phyloP scores from a whole-genome alignment of 371 early-diverging fungal species.

The Circinella minor region DNA sequence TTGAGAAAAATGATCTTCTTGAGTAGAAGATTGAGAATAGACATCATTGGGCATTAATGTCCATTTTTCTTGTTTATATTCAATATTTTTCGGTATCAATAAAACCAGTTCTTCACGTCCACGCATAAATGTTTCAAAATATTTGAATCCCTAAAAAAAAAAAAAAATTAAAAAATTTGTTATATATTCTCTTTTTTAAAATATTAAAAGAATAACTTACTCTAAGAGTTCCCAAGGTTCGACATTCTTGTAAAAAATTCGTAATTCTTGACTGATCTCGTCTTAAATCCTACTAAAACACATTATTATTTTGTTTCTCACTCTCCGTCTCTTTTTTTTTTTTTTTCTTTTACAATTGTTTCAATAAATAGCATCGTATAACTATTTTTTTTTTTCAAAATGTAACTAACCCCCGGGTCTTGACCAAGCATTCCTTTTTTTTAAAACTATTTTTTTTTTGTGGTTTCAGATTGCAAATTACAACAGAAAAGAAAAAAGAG shows the following conservation, averaged over 20 bases:
- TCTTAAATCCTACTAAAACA: conserved; percentile 5
- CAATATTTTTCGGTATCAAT: conserved; percentile 35
- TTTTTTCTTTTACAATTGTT: too few species aligned
- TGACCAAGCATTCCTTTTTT: conserved; percentile 1
- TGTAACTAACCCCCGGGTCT: conserved; percentile 2
- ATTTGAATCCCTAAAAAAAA: conserved; percentile 82
- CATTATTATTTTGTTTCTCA: too few species aligned
- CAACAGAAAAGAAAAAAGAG: too few species aligned
- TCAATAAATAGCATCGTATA: too few species aligned
- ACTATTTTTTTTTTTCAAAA: too few species aligned
- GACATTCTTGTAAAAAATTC: conserved; percentile 65
- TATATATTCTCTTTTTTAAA: too few species aligned
- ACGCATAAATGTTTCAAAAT: conserved; percentile 75
- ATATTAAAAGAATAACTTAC: conserved; percentile 19
- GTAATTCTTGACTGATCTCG: conserved; percentile 3
- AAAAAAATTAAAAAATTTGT: too few species aligned
- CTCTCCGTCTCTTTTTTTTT: too few species aligned
- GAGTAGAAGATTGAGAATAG: background rate
- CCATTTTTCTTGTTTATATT: conserved; percentile 8
- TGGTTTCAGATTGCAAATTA: background rate
- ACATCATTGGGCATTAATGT: conserved; percentile 19
- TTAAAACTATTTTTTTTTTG: too few species aligned
- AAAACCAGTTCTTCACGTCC: conserved; percentile 79
- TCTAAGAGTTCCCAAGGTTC: conserved; percentile 29
- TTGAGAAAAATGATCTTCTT: background rate